These are phyloP conservation scores for Cyberlindnera xylosilytica DNA, from an alignment of 805 yeast genomes.

Conservation along the genomic window DNA sequence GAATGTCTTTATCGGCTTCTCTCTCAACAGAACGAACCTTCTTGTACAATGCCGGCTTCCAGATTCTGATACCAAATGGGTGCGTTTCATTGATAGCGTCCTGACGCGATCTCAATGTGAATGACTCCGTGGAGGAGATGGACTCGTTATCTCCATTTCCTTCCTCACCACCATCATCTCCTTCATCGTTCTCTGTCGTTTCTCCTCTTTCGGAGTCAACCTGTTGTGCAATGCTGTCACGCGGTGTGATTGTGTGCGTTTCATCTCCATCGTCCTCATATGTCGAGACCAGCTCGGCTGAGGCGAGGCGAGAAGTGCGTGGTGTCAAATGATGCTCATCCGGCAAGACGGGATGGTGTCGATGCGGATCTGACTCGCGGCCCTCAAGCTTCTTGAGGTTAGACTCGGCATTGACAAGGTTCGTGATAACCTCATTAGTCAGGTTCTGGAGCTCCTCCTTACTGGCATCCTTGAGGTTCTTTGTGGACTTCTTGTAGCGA, in stretches of 20 bases:
- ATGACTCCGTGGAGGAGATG: constrained; percentile 67
- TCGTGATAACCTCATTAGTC: constrained; percentile 18
- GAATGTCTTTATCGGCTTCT: constrained; percentile 91
- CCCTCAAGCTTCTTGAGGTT: constrained; percentile 24
- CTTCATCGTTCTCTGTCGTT: constrained; percentile 41
- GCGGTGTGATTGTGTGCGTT: constrained; percentile 3
- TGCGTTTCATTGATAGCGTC: constrained; percentile 95
- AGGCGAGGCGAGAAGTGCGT: constrained; percentile 3
- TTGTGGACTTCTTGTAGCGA: constrained; percentile 33
- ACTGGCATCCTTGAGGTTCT: constrained; percentile 17
- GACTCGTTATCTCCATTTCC: constrained; percentile 32
- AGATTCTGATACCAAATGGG: constrained; percentile 96
- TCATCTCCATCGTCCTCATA: constrained; percentile 7
- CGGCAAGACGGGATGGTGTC: constrained; percentile 8
- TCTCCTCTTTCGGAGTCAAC: constrained; percentile 32
- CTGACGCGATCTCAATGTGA: constrained; percentile 87
- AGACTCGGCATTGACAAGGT: constrained; percentile 26
- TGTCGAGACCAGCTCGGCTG: constrained; percentile 9
- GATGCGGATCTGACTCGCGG: constrained; percentile 23
- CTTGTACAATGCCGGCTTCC: constrained; percentile 97
- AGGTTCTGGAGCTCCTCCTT: constrained; percentile 14
- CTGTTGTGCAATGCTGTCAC: constrained; percentile 1
- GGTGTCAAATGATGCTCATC: constrained; percentile 11
- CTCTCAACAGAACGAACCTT: constrained; percentile 87
- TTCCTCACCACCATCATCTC: constrained; percentile 39